phyloP scores from a whole-genome alignment of 148 eudicot genomes.

The Nyssa sinensis region DNA sequence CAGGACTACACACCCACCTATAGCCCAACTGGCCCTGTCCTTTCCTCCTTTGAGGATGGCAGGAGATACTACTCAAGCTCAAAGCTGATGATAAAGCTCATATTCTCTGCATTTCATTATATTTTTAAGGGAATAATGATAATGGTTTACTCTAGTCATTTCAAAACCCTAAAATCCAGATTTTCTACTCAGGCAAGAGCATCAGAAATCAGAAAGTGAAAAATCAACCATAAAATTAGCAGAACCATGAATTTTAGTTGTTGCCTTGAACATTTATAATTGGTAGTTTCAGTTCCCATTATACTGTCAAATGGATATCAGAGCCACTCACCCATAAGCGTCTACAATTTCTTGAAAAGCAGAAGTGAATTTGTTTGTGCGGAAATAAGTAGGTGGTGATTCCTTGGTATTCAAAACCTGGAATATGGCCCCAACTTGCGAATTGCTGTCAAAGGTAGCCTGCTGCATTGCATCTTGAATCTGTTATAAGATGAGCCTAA shows the following conservation, averaged over 20 bases:
- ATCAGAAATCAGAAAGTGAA: background rate
- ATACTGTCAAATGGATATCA: background rate
- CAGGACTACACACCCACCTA: no score
- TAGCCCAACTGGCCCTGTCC: no score
- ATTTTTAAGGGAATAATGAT: no score
- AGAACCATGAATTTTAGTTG: background rate
- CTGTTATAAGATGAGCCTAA: constrained; percentile 29
- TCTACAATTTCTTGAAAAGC: constrained; percentile 79
- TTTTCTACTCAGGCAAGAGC: background rate
- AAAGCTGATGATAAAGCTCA: background rate
- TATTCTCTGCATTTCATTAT: no score
- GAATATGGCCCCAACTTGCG: constrained; percentile 66
- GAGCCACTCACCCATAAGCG: constrained; percentile 66
- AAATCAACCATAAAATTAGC: background rate
- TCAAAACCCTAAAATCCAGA: background rate
- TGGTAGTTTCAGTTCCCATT: background rate
- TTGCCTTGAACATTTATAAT: background rate
- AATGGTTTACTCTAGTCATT: no score
- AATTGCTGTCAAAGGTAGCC: constrained; percentile 56
- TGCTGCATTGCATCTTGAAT: constrained; percentile 51
- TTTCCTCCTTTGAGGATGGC: background rate
- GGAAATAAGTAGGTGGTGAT: constrained; percentile 70
- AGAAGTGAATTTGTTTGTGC: constrained; percentile 70
- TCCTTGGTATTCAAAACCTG: constrained; percentile 61
- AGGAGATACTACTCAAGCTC: background rate